phyloP scores from a whole-genome alignment of 2,329 filamentous ascomycete species.

The Aspergillus brasiliensis region DNA sequence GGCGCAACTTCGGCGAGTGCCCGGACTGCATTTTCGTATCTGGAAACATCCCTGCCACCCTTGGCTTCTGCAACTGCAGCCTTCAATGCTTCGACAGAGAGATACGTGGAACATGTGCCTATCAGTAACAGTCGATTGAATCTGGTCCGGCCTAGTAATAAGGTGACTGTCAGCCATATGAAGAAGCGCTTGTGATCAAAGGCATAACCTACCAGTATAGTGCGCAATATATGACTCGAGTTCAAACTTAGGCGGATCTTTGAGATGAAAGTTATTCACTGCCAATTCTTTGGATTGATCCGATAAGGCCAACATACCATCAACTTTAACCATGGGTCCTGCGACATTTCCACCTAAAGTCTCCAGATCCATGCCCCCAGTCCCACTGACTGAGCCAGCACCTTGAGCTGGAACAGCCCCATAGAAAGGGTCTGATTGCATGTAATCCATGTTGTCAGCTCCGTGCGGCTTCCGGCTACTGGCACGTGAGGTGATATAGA shows the following conservation, averaged over 20 bases:
- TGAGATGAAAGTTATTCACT: slow-evolving; percentile 8
- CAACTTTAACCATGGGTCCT: background rate
- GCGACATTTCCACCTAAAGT: slow-evolving; percentile 8
- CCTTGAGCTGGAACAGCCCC: slow-evolving; percentile 20
- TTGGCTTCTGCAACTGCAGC: slow-evolving; percentile 76
- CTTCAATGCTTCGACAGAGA: slow-evolving; percentile 79
- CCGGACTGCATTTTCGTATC: slow-evolving; percentile 71
- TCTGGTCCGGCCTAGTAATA: slow-evolving; percentile 69
- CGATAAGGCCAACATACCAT: slow-evolving; percentile 28
- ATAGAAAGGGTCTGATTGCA: slow-evolving; percentile 29
- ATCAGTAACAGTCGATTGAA: slow-evolving; percentile 81
- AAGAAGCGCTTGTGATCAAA: background rate
- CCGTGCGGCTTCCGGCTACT: background rate
- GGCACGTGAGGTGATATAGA: background rate
- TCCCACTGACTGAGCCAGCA: slow-evolving; percentile 9
- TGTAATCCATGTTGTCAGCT: slow-evolving; percentile 29
- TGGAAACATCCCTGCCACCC: slow-evolving; percentile 68
- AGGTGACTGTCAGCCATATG: slow-evolving; percentile 6
- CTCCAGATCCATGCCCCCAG: slow-evolving; percentile 13
- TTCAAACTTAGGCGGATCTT: slow-evolving; percentile 84
- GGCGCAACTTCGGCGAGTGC: slow-evolving; percentile 66
- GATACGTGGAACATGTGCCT: slow-evolving; percentile 72
- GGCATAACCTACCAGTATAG: slow-evolving; percentile 67
- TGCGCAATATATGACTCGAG: slow-evolving; percentile 88
- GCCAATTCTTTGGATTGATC: background rate